These are phyloP conservation scores for Nemania sp. DNA, from an alignment of 2,329 filamentous ascomycete species.

Conservation along the genomic window DNA sequence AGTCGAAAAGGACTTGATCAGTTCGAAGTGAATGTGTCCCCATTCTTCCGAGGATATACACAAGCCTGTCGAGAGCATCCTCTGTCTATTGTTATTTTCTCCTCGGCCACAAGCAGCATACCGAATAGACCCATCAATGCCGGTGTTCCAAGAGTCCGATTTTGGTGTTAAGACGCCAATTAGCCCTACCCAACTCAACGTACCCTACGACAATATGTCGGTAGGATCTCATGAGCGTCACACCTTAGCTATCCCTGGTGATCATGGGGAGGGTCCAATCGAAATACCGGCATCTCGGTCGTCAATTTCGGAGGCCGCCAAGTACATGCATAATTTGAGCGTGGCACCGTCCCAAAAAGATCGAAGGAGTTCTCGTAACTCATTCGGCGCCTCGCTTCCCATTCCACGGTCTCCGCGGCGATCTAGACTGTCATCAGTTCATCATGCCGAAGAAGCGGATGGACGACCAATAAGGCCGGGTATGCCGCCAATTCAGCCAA, in stretches of 20 bases:
- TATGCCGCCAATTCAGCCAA: slow-evolving; percentile 61
- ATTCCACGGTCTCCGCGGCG: slow-evolving; percentile 72
- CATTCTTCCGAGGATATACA: slow-evolving; percentile 13
- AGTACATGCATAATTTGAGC: slow-evolving; percentile 75
- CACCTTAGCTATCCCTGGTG: slow-evolving; percentile 47
- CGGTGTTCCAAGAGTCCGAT: slow-evolving; percentile 62
- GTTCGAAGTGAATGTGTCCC: slow-evolving; percentile 1
- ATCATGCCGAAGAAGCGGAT: slow-evolving; percentile 47
- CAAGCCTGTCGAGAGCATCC: not conserved
- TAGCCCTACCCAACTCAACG: slow-evolving; percentile 25
- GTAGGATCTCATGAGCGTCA: slow-evolving; percentile 23
- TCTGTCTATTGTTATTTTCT: slow-evolving; percentile 2
- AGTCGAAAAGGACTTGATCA: slow-evolving; percentile 6
- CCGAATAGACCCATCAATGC: slow-evolving; percentile 50
- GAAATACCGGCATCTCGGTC: slow-evolving; percentile 72
- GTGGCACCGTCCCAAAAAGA: slow-evolving; percentile 68
- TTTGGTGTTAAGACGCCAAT: slow-evolving; percentile 46
- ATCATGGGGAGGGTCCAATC: slow-evolving; percentile 55
- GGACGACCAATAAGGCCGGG: slow-evolving; percentile 53
- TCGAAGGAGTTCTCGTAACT: slow-evolving; percentile 72
- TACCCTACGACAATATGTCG: slow-evolving; percentile 10
- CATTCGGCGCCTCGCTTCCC: slow-evolving; percentile 72
- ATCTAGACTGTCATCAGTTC: slow-evolving; percentile 67
- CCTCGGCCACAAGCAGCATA: not conserved
- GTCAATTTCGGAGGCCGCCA: slow-evolving; percentile 67